Conservation (phyloP, 1,284 basidiomycete genomes). For the Kwoniella shivajii region DNA sequence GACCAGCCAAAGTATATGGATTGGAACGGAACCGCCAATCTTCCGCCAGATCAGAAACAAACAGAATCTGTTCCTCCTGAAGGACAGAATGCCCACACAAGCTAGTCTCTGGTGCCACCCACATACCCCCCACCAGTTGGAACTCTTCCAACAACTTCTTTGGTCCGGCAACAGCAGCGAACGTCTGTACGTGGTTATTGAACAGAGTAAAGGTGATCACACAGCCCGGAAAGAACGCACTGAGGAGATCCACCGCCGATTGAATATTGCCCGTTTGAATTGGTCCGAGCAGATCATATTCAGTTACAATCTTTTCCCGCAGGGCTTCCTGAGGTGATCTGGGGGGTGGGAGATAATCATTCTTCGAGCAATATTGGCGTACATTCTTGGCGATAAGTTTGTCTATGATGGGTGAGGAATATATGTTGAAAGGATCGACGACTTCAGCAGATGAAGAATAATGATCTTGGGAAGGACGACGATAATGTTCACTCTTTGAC, state of each 20-base stretch:
- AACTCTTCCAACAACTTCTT: slow-evolving; percentile 9
- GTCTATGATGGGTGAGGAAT: background rate
- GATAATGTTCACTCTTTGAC: background rate
- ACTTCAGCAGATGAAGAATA: background rate
- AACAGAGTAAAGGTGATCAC: slow-evolving; percentile 32
- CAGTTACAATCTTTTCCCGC: slow-evolving; percentile 24
- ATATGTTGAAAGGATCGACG: background rate
- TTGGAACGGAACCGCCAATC: slow-evolving; percentile 32
- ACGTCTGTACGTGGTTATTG: slow-evolving; percentile 21
- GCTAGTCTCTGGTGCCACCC: slow-evolving; percentile 22
- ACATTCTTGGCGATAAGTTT: background rate
- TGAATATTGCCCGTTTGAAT: slow-evolving; percentile 30
- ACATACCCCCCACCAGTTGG: slow-evolving; percentile 13
- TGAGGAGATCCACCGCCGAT: slow-evolving; percentile 22
- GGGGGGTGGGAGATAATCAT: slow-evolving; percentile 33
- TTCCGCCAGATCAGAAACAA: slow-evolving; percentile 15
- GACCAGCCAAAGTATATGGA: slow-evolving; percentile 22
- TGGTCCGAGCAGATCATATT: slow-evolving; percentile 30
- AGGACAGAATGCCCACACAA: slow-evolving; percentile 34
- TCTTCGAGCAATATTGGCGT: background rate
- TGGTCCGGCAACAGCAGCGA: slow-evolving; percentile 21
- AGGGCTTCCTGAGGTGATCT: slow-evolving; percentile 25
- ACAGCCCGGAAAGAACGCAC: slow-evolving; percentile 26
- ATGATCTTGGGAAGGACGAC: background rate
- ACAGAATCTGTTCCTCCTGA: slow-evolving; percentile 7